Evolutionary conservation across 2,329 filamentous ascomycete species (phyloP).

Genomic region (Penicillium glabrum): DNA sequence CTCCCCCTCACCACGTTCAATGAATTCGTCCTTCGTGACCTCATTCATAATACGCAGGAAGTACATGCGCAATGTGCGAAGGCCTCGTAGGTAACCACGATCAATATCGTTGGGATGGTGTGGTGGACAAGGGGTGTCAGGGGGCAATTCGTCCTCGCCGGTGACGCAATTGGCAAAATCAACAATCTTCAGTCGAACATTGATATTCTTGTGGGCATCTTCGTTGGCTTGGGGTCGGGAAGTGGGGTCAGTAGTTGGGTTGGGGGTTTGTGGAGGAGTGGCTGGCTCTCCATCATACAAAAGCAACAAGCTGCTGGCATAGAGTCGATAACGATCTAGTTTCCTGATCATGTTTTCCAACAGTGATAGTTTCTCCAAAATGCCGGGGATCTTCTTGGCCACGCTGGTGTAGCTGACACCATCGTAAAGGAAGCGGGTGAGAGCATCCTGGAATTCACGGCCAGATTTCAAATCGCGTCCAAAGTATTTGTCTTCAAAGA

Average conservation of each 20-base stretch:
- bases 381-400: constrained; percentile 79
- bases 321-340: constrained; percentile 86
- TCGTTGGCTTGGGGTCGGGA: constrained; percentile 34
- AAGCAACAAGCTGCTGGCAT: constrained; percentile 91
- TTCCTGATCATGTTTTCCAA: constrained; percentile 80
- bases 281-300: constrained; percentile 80
- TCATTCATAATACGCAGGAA: constrained; percentile 86
- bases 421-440: constrained; percentile 89
- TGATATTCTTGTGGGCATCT: constrained; percentile 39
- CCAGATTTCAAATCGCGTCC: constrained; percentile 86
- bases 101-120: constrained; percentile 78
- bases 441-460: constrained; percentile 80
- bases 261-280: constrained; percentile 20
- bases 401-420: constrained; percentile 79
- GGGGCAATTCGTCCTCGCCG: constrained; percentile 66
- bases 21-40: constrained; percentile 52
- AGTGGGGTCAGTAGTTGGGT: constrained; percentile 25
- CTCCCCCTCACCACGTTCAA: constrained; percentile 46
- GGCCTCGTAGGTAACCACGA: constrained; percentile 81
- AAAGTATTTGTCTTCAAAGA: constrained; percentile 99
- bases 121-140: constrained; percentile 71
- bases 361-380: constrained; percentile 78
- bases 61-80: constrained; percentile 76
- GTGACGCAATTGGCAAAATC: constrained; percentile 98
- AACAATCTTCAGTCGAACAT: constrained; percentile 85